These are phyloP conservation scores for Remersonia thermophila DNA, from an alignment of 2,329 filamentous ascomycete genomes.

Conservation along the genomic window DNA sequence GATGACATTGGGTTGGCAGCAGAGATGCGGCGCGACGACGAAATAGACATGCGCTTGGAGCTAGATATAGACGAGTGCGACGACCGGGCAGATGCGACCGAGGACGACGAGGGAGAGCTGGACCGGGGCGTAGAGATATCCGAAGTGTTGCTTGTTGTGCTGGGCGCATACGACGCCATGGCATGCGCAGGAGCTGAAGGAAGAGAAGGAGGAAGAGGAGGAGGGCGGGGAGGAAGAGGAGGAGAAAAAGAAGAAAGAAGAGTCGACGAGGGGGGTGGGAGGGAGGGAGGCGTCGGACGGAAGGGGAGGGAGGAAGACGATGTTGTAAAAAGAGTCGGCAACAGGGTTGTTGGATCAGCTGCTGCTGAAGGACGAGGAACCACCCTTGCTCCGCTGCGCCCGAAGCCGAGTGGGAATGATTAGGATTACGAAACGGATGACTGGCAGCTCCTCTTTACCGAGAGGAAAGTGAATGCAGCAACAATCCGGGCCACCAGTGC, in stretches of 20 bases:
- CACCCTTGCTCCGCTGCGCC: too few relatives aligned
- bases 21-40: conserved; percentile 36
- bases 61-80: conserved; percentile 40
- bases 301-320: background rate
- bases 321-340: conserved; percentile 13
- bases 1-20: conserved; percentile 43
- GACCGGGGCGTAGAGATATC: conserved; percentile 45
- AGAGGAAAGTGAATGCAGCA: too few relatives aligned
- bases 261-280: conserved; percentile 10
- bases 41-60: conserved; percentile 36
- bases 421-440: too few relatives aligned
- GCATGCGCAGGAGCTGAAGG: conserved; percentile 14
- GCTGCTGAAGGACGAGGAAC: background rate
- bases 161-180: conserved; percentile 35
- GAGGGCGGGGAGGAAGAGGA: conserved; percentile 10
- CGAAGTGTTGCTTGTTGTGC: conserved; percentile 27
- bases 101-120: conserved; percentile 37
- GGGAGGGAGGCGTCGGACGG: conserved; percentile 7
- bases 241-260: conserved; percentile 7
- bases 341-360: conserved; percentile 7
- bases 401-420: too few relatives aligned
- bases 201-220: conserved; percentile 13
- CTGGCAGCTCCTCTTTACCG: too few relatives aligned
- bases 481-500: conserved; percentile 16
- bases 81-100: conserved; percentile 34